Base-by-base conservation (phyloP, 2,329 filamentous ascomycete genomes). In the Fusarium buharicum region DNA sequence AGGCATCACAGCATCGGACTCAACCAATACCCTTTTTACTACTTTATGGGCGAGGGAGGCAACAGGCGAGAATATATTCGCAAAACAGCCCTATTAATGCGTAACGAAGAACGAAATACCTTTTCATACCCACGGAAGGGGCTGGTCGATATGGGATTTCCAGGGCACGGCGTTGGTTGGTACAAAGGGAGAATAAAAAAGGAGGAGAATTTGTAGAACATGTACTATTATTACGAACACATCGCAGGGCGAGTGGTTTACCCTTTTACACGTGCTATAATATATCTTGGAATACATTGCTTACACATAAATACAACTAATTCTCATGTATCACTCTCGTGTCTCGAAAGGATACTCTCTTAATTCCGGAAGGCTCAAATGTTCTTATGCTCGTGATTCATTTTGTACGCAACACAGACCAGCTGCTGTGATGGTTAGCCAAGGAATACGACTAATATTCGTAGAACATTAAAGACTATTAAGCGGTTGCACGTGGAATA, bases 31-130 rank as follows among this genome's bases (percentile, higher is more conserved):
- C 30, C 20, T 18, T 27, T 18, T 18, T 9, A 14, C 18, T 37
- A 13, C 28, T 30, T 24, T 14, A 44, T 11, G 12, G 22, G 20
- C 49, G 18, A 55, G 17, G 24, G 9, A 4, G n/a, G 16, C 16
- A 13, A 14, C 12, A 31, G 46, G 38, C 11, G 33, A 33, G 36
- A 4, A 36, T 14, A 9, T 17, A 27, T 5, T 31, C n/a, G 10
- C 24, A 52, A 27, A 20, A 10, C n/a, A 18, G 33, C 27, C 12
- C 38, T 27, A 13, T 22, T 45, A 45, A 56, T 56, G 46, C 46
- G 43, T 46, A 53, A 65, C 31, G 51, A 64, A 60, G 43, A 30
- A 48, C 39, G 33, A 36, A 22, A 10, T 16, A 43, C 22, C 18
- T 38, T 50, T 45, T 17, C 36, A 24, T 13, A n/a, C 20, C 16